Evolutionary conservation across 352 stramenopile species (phyloP).

Genomic region (Pythium sukuiense): DNA sequence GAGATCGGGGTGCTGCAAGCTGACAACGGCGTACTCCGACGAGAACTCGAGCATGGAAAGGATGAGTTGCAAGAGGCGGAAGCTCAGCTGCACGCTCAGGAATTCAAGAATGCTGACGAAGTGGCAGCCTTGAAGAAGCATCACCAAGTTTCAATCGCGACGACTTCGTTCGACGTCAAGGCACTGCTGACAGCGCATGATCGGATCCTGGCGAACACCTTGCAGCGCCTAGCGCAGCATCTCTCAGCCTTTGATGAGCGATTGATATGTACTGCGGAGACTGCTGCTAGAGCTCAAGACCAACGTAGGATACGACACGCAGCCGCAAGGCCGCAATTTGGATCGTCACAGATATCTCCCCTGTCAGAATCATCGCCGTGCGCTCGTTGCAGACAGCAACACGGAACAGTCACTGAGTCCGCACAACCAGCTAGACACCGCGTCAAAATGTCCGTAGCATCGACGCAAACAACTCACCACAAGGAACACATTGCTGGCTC

Average conservation of each 20-base stretch:
- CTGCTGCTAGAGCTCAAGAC: not conserved
- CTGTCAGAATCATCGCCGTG: not conserved
- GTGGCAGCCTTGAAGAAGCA: not conserved
- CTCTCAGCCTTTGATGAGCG: not conserved
- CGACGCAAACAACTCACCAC: not conserved
- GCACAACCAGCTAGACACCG: not conserved
- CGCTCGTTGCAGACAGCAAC: not conserved
- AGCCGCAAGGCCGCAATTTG: not conserved
- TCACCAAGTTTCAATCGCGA: not conserved
- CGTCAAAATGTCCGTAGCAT: not conserved
- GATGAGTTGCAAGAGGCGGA: not conserved
- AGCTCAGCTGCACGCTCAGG: not conserved
- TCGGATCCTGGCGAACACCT: not conserved
- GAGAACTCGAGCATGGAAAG: not conserved
- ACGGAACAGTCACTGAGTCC: not conserved
- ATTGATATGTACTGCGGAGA: not conserved
- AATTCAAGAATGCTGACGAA: not conserved
- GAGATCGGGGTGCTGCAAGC: slow-evolving; percentile 13
- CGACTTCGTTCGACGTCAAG: not conserved
- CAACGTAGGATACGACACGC: not conserved
- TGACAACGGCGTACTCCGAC: not conserved
- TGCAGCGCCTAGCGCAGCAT: not conserved
- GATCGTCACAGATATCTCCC: not conserved
- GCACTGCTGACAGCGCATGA: not conserved
- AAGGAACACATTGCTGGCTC: no score